Percentiles rank a stretch among this genome's conserved stretches.
Evolutionary conservation across 371 early-diverging fungal species (phyloP).

Genomic region (Dentiscutata heterogama): DNA sequence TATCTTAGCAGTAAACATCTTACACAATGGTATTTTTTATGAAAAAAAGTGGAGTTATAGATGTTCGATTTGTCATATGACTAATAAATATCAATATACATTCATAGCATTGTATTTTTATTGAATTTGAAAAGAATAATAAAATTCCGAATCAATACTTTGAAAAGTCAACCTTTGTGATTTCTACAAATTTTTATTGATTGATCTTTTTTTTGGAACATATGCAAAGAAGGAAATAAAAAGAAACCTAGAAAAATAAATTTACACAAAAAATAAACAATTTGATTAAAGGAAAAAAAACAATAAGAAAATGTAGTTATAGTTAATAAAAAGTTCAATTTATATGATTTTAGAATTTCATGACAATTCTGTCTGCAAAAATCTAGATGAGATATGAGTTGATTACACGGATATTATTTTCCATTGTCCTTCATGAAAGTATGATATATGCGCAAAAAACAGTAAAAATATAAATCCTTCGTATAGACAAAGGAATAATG

Average conservation of each 20-base stretch:
- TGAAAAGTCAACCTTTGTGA: neutral
- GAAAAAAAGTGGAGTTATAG: too few relatives aligned
- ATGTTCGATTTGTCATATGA: too few relatives aligned
- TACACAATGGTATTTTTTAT: too few relatives aligned
- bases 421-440: conserved; percentile 40
- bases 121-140: too few relatives aligned
- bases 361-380: neutral
- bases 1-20: too few relatives aligned
- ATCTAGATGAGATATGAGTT: conserved; percentile 15
- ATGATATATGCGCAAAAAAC: conserved; percentile 12
- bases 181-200: conserved; percentile 8
- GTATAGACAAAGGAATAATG: neutral
- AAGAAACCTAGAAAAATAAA: neutral
- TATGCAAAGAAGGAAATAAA: neutral
- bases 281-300: neutral
- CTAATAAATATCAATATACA: too few relatives aligned
- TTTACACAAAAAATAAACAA: conserved; percentile 7
- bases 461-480: neutral
- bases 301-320: neutral
- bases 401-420: conserved; percentile 8
- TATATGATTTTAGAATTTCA: neutral
- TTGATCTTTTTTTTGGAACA: neutral
- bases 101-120: too few relatives aligned
- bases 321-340: neutral
- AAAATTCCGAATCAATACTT: neutral